Percentiles rank a stretch among this genome's conserved stretches.
phyloP scores from a whole-genome alignment of 768 basidiomycete genomes.

The Suillus discolor region DNA sequence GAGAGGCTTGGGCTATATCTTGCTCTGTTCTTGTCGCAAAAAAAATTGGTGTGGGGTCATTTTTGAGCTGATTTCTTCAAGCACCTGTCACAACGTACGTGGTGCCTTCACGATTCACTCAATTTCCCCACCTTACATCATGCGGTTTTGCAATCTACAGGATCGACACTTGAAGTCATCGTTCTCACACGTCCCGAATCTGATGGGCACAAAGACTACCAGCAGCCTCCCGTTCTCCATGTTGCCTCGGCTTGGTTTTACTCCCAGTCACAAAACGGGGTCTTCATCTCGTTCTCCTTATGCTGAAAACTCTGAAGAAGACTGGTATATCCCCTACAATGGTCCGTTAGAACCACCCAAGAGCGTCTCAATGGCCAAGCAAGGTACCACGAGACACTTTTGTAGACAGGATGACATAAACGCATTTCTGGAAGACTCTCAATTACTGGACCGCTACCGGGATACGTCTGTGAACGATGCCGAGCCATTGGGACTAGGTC shows the following conservation, averaged over 20 bases:
- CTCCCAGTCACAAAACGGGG: slow-evolving; percentile 20
- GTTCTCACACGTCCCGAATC: slow-evolving; percentile 1
- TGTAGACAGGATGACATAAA: slow-evolving; percentile 34
- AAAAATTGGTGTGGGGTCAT: slow-evolving; percentile 6
- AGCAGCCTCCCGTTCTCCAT: slow-evolving; percentile 38
- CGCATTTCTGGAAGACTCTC: slow-evolving; percentile 28
- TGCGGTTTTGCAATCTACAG: not conserved
- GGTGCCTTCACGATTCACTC: not conserved
- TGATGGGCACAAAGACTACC: slow-evolving; percentile 39
- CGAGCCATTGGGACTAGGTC: slow-evolving; percentile 1
- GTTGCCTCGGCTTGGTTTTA: slow-evolving; percentile 38
- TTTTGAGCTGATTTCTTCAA: slow-evolving; percentile 2
- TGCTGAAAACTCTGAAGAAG: slow-evolving; percentile 36
- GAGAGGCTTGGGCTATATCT: slow-evolving; percentile 5
- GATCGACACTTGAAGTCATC: not conserved
- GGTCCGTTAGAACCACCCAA: slow-evolving; percentile 56
- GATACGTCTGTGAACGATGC: slow-evolving; percentile 5
- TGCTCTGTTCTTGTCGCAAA: not conserved
- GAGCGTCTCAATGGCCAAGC: slow-evolving; percentile 25
- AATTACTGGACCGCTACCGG: slow-evolving; percentile 33
- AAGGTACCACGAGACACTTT: slow-evolving; percentile 47
- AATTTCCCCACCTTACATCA: slow-evolving; percentile 9
- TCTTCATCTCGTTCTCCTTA: slow-evolving; percentile 20
- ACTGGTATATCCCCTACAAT: slow-evolving; percentile 69
- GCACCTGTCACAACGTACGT: not conserved